Evolutionary conservation across 2,329 filamentous ascomycete species (phyloP).

Genomic region (Cladobotryum protrusum): DNA sequence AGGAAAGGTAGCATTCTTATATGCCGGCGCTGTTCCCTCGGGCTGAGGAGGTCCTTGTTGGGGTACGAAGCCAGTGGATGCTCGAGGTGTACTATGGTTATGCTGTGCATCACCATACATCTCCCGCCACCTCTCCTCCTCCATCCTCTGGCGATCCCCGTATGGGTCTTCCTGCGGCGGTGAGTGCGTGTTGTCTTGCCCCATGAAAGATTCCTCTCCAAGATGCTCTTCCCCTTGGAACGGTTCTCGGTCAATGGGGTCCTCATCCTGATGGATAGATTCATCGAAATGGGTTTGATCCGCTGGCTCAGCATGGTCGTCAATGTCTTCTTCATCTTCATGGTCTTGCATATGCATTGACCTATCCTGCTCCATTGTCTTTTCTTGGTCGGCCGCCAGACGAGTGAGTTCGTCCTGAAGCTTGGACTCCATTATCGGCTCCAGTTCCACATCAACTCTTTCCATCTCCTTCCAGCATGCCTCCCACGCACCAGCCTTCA

Average conservation of each 20-base stretch:
- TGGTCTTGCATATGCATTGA: slow-evolving; percentile 24
- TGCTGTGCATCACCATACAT: slow-evolving; percentile 41
- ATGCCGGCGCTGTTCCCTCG: slow-evolving; percentile 22
- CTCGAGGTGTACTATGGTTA: slow-evolving; percentile 11
- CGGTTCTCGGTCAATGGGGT: too few relatives aligned
- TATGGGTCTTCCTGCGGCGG: slow-evolving; percentile 16
- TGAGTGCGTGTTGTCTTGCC: not conserved
- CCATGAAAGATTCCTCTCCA: slow-evolving; percentile 9
- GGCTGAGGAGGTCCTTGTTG: slow-evolving; percentile 14
- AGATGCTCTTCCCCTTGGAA: not conserved
- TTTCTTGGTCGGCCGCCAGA: slow-evolving; percentile 43
- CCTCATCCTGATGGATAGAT: not conserved
- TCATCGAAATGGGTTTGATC: not conserved
- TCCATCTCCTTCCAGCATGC: slow-evolving; percentile 98
- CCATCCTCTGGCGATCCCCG: slow-evolving; percentile 33
- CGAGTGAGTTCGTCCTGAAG: slow-evolving; percentile 55
- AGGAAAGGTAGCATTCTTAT: slow-evolving; percentile 43
- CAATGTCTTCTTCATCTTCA: slow-evolving; percentile 8
- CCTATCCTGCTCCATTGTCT: slow-evolving; percentile 20
- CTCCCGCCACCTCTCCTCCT: slow-evolving; percentile 48
- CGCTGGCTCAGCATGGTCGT: not conserved
- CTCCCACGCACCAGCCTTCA: slow-evolving; percentile 85
- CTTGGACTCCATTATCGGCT: slow-evolving; percentile 60
- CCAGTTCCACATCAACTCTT: slow-evolving; percentile 89
- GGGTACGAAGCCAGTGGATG: slow-evolving; percentile 10